A percentile compares a stretch with the other conserved stretches of the same genome.
Evolutionary conservation across 2,329 filamentous ascomycete species (phyloP).

Genomic region (Alternaria postmessia): DNA sequence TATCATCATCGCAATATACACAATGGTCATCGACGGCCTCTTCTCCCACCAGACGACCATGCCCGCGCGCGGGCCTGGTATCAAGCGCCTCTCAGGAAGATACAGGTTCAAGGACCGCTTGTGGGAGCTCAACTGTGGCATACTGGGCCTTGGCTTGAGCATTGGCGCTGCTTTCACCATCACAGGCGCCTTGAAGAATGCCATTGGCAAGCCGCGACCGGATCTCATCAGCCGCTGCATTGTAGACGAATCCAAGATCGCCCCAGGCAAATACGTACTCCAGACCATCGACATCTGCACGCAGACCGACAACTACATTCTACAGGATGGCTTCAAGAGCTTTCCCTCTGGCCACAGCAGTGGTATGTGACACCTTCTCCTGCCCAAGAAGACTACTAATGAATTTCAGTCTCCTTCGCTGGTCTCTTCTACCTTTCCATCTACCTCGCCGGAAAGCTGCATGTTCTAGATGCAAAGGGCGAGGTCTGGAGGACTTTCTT

Average conservation of each 20-base stretch:
- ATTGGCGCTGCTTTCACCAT: conserved; percentile 65
- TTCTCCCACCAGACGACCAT: conserved; percentile 60
- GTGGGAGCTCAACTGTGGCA: conserved; percentile 70
- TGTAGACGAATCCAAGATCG: conserved; percentile 16
- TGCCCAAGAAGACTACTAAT: conserved; percentile 22
- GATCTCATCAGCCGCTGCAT: conserved; percentile 63
- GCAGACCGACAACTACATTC: conserved; percentile 57
- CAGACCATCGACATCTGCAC: conserved; percentile 57
- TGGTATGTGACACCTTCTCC: conserved; percentile 48
- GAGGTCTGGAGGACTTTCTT: conserved; percentile 68
- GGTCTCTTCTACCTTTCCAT: conserved; percentile 67
- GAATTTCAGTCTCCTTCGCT: conserved; percentile 61
- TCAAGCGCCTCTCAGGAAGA: conserved; percentile 52
- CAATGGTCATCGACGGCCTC: conserved; percentile 65
- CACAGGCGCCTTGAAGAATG: conserved; percentile 65
- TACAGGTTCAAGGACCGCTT: conserved; percentile 64
- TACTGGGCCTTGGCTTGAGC: conserved; percentile 64
- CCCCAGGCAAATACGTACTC: conserved; percentile 19
- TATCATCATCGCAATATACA: conserved; percentile 63
- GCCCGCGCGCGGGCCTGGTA: conserved; percentile 31
- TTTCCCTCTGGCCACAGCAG: conserved; percentile 67
- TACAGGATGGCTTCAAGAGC: conserved; percentile 67
- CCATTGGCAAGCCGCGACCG: conserved; percentile 66
- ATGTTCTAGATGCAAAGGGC: conserved; percentile 66
- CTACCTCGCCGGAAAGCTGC: conserved; percentile 67